Evolutionary conservation across 768 basidiomycete genomes (phyloP), one percentile per base, ranked within the genome.

Genomic region (Polyporus arcularius): DNA sequence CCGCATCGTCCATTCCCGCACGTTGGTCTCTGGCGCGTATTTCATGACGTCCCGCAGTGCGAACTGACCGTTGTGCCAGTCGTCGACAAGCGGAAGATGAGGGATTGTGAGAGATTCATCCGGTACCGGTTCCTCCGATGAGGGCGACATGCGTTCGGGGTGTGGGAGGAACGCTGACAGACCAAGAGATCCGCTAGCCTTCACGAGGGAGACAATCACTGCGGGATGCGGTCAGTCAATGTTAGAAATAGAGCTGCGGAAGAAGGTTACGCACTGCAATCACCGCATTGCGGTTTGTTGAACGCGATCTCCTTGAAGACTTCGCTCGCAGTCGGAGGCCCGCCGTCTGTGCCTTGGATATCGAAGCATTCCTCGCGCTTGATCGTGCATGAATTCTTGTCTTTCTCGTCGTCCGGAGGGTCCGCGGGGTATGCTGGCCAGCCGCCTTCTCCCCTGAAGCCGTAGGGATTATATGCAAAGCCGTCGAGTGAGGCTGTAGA

Each of bases 91-190:
- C 4, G 70, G 68, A 0, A 71, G 65, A 55, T 69, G 67, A 30
- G 66, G 64, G n/a, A 67, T 53, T 16, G 40, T 58, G 42, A 8
- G 28, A 10, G 8, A 46, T 1, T 32, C 51, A 7, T 55, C 57
- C 2, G 41, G 6, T 18, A 53, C 18, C 5, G 8, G 21, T 26
- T 43, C 46, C 32, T 53, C 41, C 5, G 41, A 18, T 2, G 28
- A 11, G 14, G 35, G 26, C 4, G 50, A 16, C 3, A 28, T 57
- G 28, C 70, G 67, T 0, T 61, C 65, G 7, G 39, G 21, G 7
- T 65, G 53, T 1, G 78, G 78, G 3, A 79, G 64, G 64, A 79
- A 74, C 4, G 75, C 73, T 10, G 69, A 66, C 3, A 79, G 60
- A 4, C 78, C 78, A 5, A 65, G 61, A 9, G 65, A 59, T 4